Base-by-base conservation (phyloP, 1,139 yeast genomes). In the Ogataea hybrid region DNA sequence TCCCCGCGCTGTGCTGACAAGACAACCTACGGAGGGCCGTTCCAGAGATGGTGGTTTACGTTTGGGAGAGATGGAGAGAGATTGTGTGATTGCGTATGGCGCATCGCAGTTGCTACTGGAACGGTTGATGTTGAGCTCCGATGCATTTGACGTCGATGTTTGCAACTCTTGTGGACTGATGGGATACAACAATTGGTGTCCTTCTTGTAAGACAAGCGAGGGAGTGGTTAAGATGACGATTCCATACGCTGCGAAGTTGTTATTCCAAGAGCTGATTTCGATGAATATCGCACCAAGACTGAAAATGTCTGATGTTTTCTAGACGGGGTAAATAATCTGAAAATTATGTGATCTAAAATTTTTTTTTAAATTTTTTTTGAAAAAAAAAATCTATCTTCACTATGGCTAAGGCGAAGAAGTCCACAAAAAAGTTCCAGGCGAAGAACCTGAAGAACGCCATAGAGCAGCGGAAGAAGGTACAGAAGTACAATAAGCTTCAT, bases 21-120 rank as follows among this genome's bases (percentile, higher is more conserved):
- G 99, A 67, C 99, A 92, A 67, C 99, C 99, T 10, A 92, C 97
- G 0, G 99, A 92, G 68, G 99, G 99, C 76, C 79, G 99, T 67
- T 88, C 97, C 2, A 80, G 98, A 66, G 99, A 92, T 68, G 99
- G 99, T 77, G 99, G 99, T 60, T 76, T 92, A 60, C 84, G 99
- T 71, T 76, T 92, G 65, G 99, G 99, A 56, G 99, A 92, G 69
- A 92, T 92, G 99, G 99, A 92, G 68, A 84, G 98, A 69, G 99
- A 92, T 72, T 92, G 98, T 84, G 96, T 92, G 53, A 94, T 92
- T 69, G 99, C 99, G 1, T 92, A 94, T 59, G 99, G 99, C 61
- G 99, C 99, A 0, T 90, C 97, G 4, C 97, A 92, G 64, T 71
- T 92, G 54, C 73, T 92, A 55, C 70, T 92, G 49, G 99, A 92